A percentile compares a stretch with the other conserved stretches of the same genome.
Conservation (phyloP, 2,329 filamentous ascomycete genomes). For the Ascochyta pisi region DNA sequence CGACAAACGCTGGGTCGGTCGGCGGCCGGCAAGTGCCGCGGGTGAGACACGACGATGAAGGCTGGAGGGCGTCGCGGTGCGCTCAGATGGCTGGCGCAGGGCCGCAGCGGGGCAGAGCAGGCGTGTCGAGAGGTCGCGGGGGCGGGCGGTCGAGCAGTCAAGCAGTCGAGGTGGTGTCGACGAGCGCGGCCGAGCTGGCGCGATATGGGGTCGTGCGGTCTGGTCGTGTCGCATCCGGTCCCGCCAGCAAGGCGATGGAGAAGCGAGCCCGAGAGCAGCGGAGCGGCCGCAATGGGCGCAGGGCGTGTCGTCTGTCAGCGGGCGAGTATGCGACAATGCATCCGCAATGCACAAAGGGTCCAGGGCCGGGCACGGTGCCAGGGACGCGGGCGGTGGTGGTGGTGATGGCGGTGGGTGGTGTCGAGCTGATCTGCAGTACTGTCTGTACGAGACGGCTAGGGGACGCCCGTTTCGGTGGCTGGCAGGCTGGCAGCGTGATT, state of each 20-base stretch:
- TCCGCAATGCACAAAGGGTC: slow-evolving; percentile 32
- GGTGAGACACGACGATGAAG: slow-evolving; percentile 30
- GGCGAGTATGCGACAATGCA: slow-evolving; percentile 36
- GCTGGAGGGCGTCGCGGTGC: slow-evolving; percentile 10
- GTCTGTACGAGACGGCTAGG: not conserved
- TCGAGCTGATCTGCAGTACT: slow-evolving; percentile 22
- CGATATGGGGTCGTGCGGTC: slow-evolving; percentile 35
- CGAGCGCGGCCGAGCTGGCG: slow-evolving; percentile 31
- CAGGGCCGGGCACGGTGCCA: slow-evolving; percentile 34
- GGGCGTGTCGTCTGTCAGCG: slow-evolving; percentile 29
- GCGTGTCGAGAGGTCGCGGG: slow-evolving; percentile 6
- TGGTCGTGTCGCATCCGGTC: slow-evolving; percentile 46
- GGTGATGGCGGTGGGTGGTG: slow-evolving; percentile 9
- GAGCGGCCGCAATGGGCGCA: slow-evolving; percentile 34
- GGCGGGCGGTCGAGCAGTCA: no score
- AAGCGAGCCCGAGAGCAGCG: slow-evolving; percentile 21
- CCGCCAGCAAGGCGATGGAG: slow-evolving; percentile 36
- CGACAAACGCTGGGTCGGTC: slow-evolving; percentile 25
- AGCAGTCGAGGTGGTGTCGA: slow-evolving; percentile 1
- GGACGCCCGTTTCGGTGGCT: slow-evolving; percentile 2
- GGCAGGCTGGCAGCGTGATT: slow-evolving; percentile 11
- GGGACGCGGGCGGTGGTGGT: slow-evolving; percentile 21
- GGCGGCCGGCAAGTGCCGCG: slow-evolving; percentile 36
- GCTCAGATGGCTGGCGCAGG: slow-evolving; percentile 33
- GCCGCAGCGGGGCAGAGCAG: slow-evolving; percentile 23